phyloP scores from a whole-genome alignment of 495 filamentous ascomycete species.

The Hypomontagnella submonticulosa region DNA sequence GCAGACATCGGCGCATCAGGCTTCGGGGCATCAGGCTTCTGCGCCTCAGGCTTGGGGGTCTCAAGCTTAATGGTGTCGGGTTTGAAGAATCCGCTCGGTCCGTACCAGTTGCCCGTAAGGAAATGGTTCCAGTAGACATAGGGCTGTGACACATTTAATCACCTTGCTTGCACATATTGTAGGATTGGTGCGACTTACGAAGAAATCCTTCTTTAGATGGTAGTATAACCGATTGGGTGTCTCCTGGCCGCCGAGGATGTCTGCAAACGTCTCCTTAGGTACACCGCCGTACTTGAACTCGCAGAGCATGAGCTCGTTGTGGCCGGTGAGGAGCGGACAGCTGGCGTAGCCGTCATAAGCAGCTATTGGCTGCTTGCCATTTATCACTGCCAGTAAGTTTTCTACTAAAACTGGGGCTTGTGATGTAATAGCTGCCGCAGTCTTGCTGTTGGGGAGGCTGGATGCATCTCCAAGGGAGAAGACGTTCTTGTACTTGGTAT shows the following conservation, averaged over 20 bases:
- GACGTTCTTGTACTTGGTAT: constrained; percentile 71
- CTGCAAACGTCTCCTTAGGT: constrained; percentile 74
- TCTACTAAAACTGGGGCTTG: constrained; percentile 69
- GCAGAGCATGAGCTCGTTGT: constrained; percentile 73
- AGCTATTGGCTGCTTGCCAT: constrained; percentile 64
- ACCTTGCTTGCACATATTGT: not conserved
- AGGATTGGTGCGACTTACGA: constrained; percentile 48
- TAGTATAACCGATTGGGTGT: constrained; percentile 67
- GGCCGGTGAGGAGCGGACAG: constrained; percentile 73
- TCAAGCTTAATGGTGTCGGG: constrained; percentile 24
- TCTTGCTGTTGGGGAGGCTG: constrained; percentile 74
- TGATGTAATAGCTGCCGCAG: constrained; percentile 72
- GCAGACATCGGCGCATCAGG: too few relatives aligned
- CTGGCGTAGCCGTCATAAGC: constrained; percentile 75
- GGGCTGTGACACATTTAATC: constrained; percentile 28
- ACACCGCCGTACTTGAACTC: constrained; percentile 80
- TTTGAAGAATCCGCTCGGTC: constrained; percentile 43
- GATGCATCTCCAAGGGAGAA: constrained; percentile 78
- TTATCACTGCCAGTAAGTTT: constrained; percentile 64
- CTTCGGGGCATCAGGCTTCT: too few relatives aligned
- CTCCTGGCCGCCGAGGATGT: constrained; percentile 67
- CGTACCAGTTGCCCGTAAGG: constrained; percentile 44
- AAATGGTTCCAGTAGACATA: constrained; percentile 46
- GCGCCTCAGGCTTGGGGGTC: too few relatives aligned
- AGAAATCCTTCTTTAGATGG: constrained; percentile 77